A percentile compares a stretch with the other conserved stretches of the same genome.
Evolutionary conservation across 169 alveolate genomes (phyloP).

Genomic region (Eimeria maxima): DNA sequence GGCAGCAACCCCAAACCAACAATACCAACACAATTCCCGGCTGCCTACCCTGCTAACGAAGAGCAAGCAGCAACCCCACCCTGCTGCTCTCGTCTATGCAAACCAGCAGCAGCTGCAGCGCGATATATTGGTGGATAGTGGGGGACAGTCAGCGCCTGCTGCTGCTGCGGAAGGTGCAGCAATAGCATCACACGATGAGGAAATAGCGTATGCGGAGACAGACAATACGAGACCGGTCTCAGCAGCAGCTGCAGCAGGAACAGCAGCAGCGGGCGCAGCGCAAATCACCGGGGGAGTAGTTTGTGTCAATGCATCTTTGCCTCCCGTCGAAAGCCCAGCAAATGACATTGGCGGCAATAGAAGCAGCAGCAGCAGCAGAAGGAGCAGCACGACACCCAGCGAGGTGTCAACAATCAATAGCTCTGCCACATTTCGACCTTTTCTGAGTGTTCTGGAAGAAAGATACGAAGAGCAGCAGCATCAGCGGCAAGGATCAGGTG

Average conservation of each 20-base stretch:
- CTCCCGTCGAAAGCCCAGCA: too few species aligned
- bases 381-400: slow-evolving; percentile 49
- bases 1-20: too few species aligned
- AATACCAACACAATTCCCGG: too few species aligned
- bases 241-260: slow-evolving; percentile 53
- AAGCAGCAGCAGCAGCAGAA: slow-evolving; percentile 36
- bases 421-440: slow-evolving; percentile 6
- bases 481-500: background rate
- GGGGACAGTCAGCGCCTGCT: background rate
- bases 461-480: background rate
- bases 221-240: too few species aligned
- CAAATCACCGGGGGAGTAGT: background rate
- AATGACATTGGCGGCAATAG: background rate
- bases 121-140: background rate
- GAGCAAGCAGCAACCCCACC: background rate
- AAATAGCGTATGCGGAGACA: background rate
- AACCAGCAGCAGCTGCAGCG: background rate
- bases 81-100: background rate
- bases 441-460: background rate
- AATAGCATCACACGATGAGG: slow-evolving; percentile 14
- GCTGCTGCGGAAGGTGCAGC: slow-evolving; percentile 38
- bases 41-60: too few species aligned
- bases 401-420: background rate
- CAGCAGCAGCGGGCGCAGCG: slow-evolving; percentile 8
- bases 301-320: background rate